Conservation (phyloP, 805 yeast species). For the Lipomyces yamanashiensis region DNA sequence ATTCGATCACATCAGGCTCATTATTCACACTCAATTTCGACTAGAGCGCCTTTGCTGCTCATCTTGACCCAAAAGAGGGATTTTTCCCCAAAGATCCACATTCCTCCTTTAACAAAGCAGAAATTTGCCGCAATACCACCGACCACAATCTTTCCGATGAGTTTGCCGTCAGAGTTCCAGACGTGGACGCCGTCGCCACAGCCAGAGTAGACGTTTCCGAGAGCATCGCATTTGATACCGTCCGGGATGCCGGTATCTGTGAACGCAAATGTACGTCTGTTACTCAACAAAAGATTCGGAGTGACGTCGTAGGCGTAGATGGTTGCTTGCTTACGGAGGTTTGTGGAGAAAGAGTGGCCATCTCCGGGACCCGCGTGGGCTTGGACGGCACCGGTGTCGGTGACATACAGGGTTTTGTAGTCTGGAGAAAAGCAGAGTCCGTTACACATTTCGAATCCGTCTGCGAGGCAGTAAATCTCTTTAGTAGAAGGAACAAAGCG, state of each 20-base stretch:
- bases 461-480: constrained; percentile 25
- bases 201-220: constrained; percentile 33
- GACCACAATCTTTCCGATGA: constrained; percentile 29
- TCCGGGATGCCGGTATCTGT: constrained; percentile 32
- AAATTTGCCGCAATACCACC: constrained; percentile 31
- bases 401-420: constrained; percentile 25
- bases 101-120: constrained; percentile 31
- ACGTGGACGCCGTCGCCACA: constrained; percentile 35
- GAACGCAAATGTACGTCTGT: constrained; percentile 28
- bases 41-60: constrained; percentile 24
- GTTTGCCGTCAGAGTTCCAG: constrained; percentile 24
- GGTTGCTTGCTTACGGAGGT: constrained; percentile 24
- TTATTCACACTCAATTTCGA: constrained; percentile 26
- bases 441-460: constrained; percentile 31
- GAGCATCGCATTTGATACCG: constrained; percentile 33
- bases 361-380: constrained; percentile 34
- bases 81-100: constrained; percentile 33
- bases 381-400: constrained; percentile 32
- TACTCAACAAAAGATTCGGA: not conserved
- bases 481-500: constrained; percentile 27
- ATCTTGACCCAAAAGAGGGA: constrained; percentile 15
- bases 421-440: constrained; percentile 37
- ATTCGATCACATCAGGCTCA: not conserved
- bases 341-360: constrained; percentile 24
- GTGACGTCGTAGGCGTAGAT: constrained; percentile 34